These are phyloP conservation scores for Microcyclospora tardicrescens DNA, from an alignment of 2,329 filamentous ascomycete species.

Conservation along the genomic window DNA sequence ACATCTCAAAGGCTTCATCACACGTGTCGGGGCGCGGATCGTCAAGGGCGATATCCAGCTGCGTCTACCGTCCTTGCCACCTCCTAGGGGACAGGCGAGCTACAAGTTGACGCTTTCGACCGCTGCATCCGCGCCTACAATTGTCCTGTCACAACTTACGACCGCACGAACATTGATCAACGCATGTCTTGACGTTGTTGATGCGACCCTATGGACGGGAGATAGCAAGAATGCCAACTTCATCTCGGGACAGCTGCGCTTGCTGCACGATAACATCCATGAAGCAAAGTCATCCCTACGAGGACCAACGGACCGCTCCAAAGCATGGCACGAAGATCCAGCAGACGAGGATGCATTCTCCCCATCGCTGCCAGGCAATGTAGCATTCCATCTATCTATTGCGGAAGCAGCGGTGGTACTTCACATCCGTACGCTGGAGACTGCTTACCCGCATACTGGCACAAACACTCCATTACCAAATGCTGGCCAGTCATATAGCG, in stretches of 20 bases:
- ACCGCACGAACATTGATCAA: conserved; percentile 65
- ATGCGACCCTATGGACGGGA: conserved; percentile 61
- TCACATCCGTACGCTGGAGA: conserved; percentile 58
- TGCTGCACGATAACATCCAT: conserved; percentile 47
- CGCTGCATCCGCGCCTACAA: conserved; percentile 40
- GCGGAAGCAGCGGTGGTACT: conserved; percentile 44
- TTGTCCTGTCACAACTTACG: conserved; percentile 57
- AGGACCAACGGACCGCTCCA: conserved; percentile 38
- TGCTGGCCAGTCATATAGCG: conserved; percentile 30
- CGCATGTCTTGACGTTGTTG: conserved; percentile 69
- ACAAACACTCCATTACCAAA: conserved; percentile 21
- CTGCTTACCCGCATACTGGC: conserved; percentile 19
- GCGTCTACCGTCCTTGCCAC: conserved; percentile 55
- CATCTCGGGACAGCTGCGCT: conserved; percentile 44
- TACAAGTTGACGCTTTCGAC: conserved; percentile 42
- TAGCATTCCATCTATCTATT: conserved; percentile 57
- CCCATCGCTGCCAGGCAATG: conserved; percentile 47
- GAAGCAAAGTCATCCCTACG: conserved; percentile 48
- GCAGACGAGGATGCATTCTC: conserved; percentile 46
- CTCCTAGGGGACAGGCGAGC: conserved; percentile 37
- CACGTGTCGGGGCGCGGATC: conserved; percentile 76
- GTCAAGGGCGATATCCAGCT: conserved; percentile 78
- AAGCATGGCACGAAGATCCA: conserved; percentile 43
- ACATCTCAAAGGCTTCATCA: conserved; percentile 82
- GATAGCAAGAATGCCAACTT: conserved; percentile 47